phyloP scores from a whole-genome alignment of 2,329 filamentous ascomycete species.

The Cordyceps militaris region DNA sequence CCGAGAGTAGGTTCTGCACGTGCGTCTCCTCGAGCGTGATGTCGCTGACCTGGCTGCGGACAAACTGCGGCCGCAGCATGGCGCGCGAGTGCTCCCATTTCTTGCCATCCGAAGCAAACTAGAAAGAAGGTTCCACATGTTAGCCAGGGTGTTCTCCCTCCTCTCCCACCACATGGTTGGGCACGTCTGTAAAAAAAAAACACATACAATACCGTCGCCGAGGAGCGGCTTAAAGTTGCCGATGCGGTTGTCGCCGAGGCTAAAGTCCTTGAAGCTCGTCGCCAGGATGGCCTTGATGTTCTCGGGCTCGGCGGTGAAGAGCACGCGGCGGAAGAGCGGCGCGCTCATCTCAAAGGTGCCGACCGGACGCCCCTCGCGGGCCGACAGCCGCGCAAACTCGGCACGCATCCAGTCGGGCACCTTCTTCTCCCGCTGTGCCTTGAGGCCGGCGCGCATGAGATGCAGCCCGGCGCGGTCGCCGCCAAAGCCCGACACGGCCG shows the following conservation, averaged over 20 bases:
- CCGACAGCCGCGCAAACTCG: conserved; percentile 7
- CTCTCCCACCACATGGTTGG: background rate
- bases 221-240: conserved; percentile 31
- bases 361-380: conserved; percentile 14
- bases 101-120: conserved; percentile 30
- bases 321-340: conserved; percentile 16
- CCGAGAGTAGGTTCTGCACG: conserved; percentile 26
- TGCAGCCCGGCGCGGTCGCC: conserved; percentile 17
- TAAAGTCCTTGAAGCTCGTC: conserved; percentile 22
- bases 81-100: conserved; percentile 31
- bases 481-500: conserved; percentile 4
- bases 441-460: conserved; percentile 9
- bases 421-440: conserved; percentile 15
- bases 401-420: conserved; percentile 14
- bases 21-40: conserved; percentile 33
- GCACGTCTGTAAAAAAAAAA: background rate
- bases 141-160: background rate
- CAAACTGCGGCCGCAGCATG: conserved; percentile 34
- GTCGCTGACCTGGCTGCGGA: conserved; percentile 36
- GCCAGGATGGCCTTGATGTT: conserved; percentile 25
- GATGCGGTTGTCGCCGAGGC: conserved; percentile 20
- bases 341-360: conserved; percentile 16
- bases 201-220: conserved; percentile 32
- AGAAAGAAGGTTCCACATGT: background rate
- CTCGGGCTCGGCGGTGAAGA: conserved; percentile 21